These are phyloP conservation scores for Streptanthus diversifolius DNA, from an alignment of 345 rosid genomes.

Conservation along the genomic window DNA sequence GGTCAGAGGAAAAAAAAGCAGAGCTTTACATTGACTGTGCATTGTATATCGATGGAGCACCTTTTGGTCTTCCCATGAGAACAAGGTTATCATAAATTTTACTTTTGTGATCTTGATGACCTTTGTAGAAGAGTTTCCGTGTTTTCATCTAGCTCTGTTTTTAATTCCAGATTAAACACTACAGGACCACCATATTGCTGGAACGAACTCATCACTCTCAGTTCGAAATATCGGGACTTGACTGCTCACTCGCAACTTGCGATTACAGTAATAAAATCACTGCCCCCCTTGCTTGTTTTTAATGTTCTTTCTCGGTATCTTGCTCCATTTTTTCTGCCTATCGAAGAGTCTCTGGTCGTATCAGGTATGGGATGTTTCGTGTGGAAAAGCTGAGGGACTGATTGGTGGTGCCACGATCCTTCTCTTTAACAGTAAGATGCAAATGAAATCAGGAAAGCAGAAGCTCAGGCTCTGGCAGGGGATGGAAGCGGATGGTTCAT, in stretches of 20 bases:
- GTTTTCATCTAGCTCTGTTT: conserved; percentile 8
- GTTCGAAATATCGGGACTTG: conserved; percentile 87
- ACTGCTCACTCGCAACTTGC: conserved; percentile 88
- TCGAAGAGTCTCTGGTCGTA: background rate
- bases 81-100: conserved; percentile 47
- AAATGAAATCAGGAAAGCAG: conserved; percentile 91
- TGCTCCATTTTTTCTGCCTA: background rate
- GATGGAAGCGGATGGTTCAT: conserved; percentile 90
- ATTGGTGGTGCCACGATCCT: conserved; percentile 92
- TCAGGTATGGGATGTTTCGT: conserved; percentile 95
- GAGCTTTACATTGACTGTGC: conserved; percentile 85
- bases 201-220: conserved; percentile 81
- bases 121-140: background rate
- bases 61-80: conserved; percentile 86
- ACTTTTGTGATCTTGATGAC: conserved; percentile 4
- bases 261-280: conserved; percentile 53
- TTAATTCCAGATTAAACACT: conserved; percentile 73
- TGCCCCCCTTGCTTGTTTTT: conserved; percentile 14
- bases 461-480: conserved; percentile 93
- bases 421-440: conserved; percentile 82
- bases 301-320: background rate
- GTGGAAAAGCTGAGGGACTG: conserved; percentile 76
- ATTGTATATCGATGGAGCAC: conserved; percentile 83
- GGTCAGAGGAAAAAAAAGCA: conserved; percentile 56
- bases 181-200: conserved; percentile 74